Evolutionary conservation across 2,329 filamentous ascomycete genomes (phyloP).

Genomic region (Cercospora zeae-maydis): DNA sequence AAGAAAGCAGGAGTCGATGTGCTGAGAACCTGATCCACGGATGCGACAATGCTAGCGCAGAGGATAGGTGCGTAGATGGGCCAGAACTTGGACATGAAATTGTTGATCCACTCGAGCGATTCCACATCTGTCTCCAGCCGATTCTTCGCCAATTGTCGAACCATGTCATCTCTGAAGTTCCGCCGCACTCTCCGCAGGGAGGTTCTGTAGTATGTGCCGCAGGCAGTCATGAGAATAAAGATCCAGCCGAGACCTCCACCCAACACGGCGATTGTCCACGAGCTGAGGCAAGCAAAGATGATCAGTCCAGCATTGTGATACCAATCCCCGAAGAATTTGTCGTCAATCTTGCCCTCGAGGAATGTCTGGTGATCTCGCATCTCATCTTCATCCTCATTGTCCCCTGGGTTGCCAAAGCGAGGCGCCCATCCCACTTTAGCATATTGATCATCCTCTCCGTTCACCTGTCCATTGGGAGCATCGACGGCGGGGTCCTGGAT

Average conservation of each 20-base stretch:
- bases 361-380: constrained; percentile 84
- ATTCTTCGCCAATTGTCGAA: constrained; percentile 81
- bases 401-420: constrained; percentile 68
- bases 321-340: constrained; percentile 95
- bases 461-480: constrained; percentile 48
- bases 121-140: constrained; percentile 86
- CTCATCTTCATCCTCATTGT: constrained; percentile 54
- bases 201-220: constrained; percentile 93
- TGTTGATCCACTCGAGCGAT: constrained; percentile 98
- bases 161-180: constrained; percentile 93
- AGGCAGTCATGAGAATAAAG: constrained; percentile 85
- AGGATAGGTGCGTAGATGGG: constrained; percentile 95
- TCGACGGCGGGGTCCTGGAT: constrained; percentile 48
- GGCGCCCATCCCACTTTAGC: constrained; percentile 79
- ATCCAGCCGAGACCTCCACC: constrained; percentile 93
- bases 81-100: constrained; percentile 98
- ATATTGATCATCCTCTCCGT: constrained; percentile 45
- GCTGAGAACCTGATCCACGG: constrained; percentile 93
- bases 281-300: constrained; percentile 82
- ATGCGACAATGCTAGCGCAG: constrained; percentile 84
- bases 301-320: constrained; percentile 97
- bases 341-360: constrained; percentile 77
- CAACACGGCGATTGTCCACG: constrained; percentile 84
- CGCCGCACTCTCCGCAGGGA: constrained; percentile 88
- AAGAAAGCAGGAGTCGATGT: constrained; percentile 87